Evolutionary conservation across 345 rosid genomes (phyloP), one percentile per base, ranked within the genome.

Genomic region (Arabis hirsuta): DNA sequence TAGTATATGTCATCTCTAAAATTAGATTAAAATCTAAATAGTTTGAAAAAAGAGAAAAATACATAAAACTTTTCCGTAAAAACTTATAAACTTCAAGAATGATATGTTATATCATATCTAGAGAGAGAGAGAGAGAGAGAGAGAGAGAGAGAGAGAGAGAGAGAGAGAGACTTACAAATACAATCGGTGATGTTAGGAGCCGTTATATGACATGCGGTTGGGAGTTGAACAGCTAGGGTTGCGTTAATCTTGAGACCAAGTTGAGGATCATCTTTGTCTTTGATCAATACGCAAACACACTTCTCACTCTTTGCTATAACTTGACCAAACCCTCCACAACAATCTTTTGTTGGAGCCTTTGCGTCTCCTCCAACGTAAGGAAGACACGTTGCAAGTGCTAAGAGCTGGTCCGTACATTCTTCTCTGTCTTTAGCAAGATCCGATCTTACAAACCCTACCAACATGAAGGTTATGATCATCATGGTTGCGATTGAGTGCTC

Each of bases 211-310:
- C 98, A 93, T 4, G 83, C 20, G 9, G 29, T 20, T 3, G 98
- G 98, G 3, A 93, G 89, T 59, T 72, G 66, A 12, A 81, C 92
- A 0, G 96, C 96, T 19, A 88, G 81, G 27, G 90, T 83, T 36
- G 74, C 74, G 45, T 90, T 87, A 68, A 93, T 12, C 64, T 85
- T 83, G 69, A 93, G 61, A 11, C 89, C 98, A 50, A 93, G 87
- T n/a, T 46, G 45, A 1, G 98, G 97, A 57, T 93, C 85, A 73
- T 93, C 80, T 16, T 79, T 78, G 56, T 93, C 96, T 79, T 80
- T 85, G 22, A 90, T 76, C 14, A 93, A 74, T 13, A 90, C n/a
- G 45, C 97, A 93, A 0, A 93, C 62, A 67, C 97, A 93, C 77
- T 82, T 93, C 71, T 9, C 61, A 83, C 92, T 88, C 78, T 84